Conservation (phyloP, 2,329 filamentous ascomycete genomes). For the Zasmidium cellare region DNA sequence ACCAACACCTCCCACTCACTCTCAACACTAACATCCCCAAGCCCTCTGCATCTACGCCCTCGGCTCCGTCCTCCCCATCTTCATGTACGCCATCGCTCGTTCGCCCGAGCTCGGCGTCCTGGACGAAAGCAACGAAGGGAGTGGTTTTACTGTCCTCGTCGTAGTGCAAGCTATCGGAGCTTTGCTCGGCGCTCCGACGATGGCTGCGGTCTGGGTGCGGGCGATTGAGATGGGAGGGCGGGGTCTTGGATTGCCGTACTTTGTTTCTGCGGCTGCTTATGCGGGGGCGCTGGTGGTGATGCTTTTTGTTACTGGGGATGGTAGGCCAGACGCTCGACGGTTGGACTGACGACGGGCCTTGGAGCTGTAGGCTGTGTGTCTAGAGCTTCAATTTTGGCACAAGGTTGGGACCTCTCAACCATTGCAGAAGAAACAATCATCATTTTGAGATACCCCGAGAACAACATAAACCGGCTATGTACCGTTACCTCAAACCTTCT, state of each 20-base stretch:
- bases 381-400: no score
- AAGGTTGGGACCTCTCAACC: no score
- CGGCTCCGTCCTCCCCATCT: not conserved
- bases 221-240: not conserved
- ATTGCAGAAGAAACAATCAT: no score
- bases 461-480: no score
- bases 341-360: not conserved
- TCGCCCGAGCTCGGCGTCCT: not conserved
- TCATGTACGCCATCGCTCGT: not conserved
- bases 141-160: not conserved
- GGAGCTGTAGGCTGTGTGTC: no score
- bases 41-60: not conserved
- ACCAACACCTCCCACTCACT: not conserved
- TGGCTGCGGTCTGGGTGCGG: not conserved
- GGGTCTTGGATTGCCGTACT: not conserved
- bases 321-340: not conserved
- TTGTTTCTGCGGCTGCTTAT: not conserved
- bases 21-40: not conserved
- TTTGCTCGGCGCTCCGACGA: not conserved
- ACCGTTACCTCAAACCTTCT: slow-evolving; percentile 4
- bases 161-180: not conserved
- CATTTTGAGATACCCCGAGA: no score
- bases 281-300: not conserved
- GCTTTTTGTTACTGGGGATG: not conserved
- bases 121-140: not conserved